phyloP scores from a whole-genome alignment of 352 stramenopile species.

The Phytophthora nicotianae region DNA sequence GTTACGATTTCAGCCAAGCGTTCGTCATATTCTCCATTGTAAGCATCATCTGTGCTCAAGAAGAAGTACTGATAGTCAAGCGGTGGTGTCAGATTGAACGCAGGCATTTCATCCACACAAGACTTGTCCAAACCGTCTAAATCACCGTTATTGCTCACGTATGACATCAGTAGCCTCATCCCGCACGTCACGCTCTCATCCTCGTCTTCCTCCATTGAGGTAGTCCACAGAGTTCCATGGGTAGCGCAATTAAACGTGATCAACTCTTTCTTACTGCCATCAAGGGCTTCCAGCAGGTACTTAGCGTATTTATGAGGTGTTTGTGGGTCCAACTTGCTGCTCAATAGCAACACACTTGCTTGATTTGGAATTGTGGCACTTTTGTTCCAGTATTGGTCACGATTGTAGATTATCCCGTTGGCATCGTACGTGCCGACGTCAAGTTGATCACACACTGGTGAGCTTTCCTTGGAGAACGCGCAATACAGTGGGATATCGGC shows the following conservation, averaged over 20 bases:
- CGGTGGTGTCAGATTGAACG: constrained; percentile 36
- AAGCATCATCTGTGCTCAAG: constrained; percentile 43
- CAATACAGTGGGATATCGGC: constrained; percentile 48
- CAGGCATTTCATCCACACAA: constrained; percentile 43
- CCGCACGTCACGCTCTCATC: constrained; percentile 43
- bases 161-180: constrained; percentile 49
- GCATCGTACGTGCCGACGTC: constrained; percentile 28
- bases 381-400: constrained; percentile 64
- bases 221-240: constrained; percentile 44
- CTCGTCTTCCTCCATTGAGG: constrained; percentile 24
- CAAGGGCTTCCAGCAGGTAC: constrained; percentile 37
- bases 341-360: constrained; percentile 55
- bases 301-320: constrained; percentile 60
- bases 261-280: constrained; percentile 43
- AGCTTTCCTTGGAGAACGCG: constrained; percentile 54
- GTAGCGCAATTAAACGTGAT: constrained; percentile 53
- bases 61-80: constrained; percentile 27
- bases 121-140: constrained; percentile 48
- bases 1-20: constrained; percentile 21
- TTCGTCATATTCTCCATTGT: constrained; percentile 44
- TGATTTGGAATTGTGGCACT: constrained; percentile 45
- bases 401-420: constrained; percentile 46
- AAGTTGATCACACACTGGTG: constrained; percentile 33
- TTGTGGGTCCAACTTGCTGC: constrained; percentile 53
- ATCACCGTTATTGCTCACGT: constrained; percentile 41